Evolutionary conservation across 805 yeast genomes (phyloP), one percentile per base, ranked within the genome.

Genomic region (Lipomyces japonicus): DNA sequence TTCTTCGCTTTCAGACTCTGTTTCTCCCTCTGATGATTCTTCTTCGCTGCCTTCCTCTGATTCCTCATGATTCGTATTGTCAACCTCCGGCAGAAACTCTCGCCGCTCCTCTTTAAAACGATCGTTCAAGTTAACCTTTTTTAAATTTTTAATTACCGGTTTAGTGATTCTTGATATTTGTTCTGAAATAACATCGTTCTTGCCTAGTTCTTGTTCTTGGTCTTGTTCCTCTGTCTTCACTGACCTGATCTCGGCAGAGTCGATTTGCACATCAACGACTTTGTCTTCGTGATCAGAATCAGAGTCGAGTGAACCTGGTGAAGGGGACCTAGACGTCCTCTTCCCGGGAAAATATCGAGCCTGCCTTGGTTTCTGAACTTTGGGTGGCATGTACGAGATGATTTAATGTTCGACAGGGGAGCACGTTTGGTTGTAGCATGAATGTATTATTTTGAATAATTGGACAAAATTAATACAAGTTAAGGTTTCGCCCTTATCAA

Each of bases 241-340:
- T 7, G 31, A 7, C 7, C 31, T 14, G 31, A 7, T 7, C 7
- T 7, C 14, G 31, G 31, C 14, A 14, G 31, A 28, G 31, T 28
- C 31, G 38, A 35, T n/a, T 7, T 9, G 16, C n/a, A 7, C 38
- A n/a, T 35, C 44, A 24, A 5, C 42, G 9, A 21, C 22, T 7
- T 42, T 35, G 16, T 16, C 37, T 7, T 42, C 42, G 12, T 28
- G 19, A 12, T 22, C 38, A 14, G 37, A 22, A 7, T 16, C 44
- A 7, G 22, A 18, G 23, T 40, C 28, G 14, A 40, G 30, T 4
- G 21, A 24, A 6, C 31, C 43, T 3, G 57, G 53, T 22, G 57
- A 52, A 10, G 57, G 57, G 18, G 57, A 19, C 14, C 57, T 38
- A 2, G 57, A 52, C 6, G 48, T 41, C 19, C 57, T 41, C 43